Conservation (phyloP, 2,329 filamentous ascomycete species). For the Endocalyx cinctus region DNA sequence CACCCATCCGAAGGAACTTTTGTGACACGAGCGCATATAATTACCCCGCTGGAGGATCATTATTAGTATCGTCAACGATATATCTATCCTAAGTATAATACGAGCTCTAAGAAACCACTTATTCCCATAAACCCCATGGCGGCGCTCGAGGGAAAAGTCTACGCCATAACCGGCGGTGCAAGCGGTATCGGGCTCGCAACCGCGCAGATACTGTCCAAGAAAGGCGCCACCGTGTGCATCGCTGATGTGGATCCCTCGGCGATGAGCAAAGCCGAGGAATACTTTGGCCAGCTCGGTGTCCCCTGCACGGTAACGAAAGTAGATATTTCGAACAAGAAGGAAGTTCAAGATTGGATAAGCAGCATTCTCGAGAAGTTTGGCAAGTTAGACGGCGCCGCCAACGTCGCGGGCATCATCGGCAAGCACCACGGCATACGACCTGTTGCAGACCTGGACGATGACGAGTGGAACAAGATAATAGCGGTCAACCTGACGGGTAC, state of each 20-base stretch:
- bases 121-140: no score
- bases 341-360: conserved; percentile 49
- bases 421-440: conserved; percentile 35
- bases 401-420: conserved; percentile 48
- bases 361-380: conserved; percentile 44
- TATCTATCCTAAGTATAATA: no score
- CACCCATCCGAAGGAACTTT: no score
- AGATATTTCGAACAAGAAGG: conserved; percentile 41
- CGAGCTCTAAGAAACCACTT: no score
- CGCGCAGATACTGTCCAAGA: conserved; percentile 24
- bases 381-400: conserved; percentile 49
- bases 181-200: conserved; percentile 31
- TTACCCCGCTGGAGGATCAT: no score
- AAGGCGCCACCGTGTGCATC: conserved; percentile 25
- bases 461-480: conserved; percentile 45
- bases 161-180: conserved; percentile 38
- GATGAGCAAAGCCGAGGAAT: conserved; percentile 19
- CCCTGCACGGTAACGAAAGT: conserved; percentile 34
- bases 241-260: conserved; percentile 24
- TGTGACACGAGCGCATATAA: no score
- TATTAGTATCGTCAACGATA: no score
- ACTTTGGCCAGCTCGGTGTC: conserved; percentile 20
- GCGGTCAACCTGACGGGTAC: conserved; percentile 46
- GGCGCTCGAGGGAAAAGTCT: conserved; percentile 29
- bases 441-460: conserved; percentile 40